A percentile compares a stretch with the other conserved stretches of the same genome.
These are phyloP conservation scores for Phoenix roebelenii DNA, from an alignment of 176 grass and related monocot species.

Conservation along the genomic window DNA sequence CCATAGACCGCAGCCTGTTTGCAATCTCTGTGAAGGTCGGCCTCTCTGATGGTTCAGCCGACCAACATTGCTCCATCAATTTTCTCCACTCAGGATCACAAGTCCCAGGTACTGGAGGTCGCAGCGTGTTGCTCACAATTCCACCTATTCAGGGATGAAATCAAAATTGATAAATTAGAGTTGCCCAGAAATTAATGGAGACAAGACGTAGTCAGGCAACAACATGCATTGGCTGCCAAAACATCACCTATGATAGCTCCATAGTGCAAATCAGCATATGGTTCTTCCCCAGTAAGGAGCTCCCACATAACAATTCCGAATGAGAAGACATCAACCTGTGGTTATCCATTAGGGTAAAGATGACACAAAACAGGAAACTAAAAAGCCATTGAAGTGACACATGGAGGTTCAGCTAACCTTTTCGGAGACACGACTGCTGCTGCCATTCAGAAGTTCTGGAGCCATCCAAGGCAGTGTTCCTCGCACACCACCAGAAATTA, in stretches of 20 bases:
- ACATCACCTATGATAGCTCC: constrained; percentile 74
- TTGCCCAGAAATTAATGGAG: not conserved
- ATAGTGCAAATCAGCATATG: constrained; percentile 86
- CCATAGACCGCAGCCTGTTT: constrained; percentile 61
- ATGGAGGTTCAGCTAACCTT: constrained; percentile 41
- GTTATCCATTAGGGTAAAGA: not conserved
- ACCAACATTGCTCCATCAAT: constrained; percentile 89
- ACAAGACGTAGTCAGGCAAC: not conserved
- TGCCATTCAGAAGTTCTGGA: constrained; percentile 83
- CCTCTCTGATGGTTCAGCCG: constrained; percentile 53
- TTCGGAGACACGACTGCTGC: constrained; percentile 75
- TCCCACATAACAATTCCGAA: constrained; percentile 99
- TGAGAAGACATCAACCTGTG: constrained; percentile 92
- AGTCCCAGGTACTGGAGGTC: constrained; percentile 54
- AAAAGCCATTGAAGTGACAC: not conserved
- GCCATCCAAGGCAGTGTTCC: constrained; percentile 99
- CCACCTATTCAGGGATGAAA: constrained; percentile 42
- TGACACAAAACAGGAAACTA: not conserved
- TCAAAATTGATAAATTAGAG: constrained; percentile 4
- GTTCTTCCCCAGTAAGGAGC: constrained; percentile 80
- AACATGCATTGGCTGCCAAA: not conserved
- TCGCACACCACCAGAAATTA: constrained; percentile 92
- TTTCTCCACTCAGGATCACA: constrained; percentile 77
- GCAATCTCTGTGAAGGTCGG: constrained; percentile 66
- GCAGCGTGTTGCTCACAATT: constrained; percentile 89